Conservation (phyloP, 148 eudicot genomes). For the Cornus controversa region DNA sequence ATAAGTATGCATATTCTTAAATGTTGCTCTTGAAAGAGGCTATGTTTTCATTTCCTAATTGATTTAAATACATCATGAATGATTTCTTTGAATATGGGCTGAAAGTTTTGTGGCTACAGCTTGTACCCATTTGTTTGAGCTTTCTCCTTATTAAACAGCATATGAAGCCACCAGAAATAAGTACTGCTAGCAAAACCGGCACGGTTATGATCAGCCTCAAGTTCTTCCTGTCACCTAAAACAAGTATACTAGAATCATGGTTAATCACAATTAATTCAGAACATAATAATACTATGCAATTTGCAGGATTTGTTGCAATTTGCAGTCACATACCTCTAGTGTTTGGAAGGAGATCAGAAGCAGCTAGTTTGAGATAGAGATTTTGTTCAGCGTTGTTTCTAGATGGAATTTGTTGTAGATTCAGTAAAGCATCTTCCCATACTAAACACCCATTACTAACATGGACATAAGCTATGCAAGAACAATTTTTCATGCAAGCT, state of each 20-base stretch:
- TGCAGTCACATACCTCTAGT: constrained; percentile 9
- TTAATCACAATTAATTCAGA: background rate
- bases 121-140: constrained; percentile 7
- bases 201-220: constrained; percentile 4
- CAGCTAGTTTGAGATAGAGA: constrained; percentile 14
- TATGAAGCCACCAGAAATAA: constrained; percentile 1
- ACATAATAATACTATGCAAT: too few relatives aligned
- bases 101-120: background rate
- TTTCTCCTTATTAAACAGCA: constrained; percentile 5
- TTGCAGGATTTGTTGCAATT: too few relatives aligned
- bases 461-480: constrained; percentile 22
- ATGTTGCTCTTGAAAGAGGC: too few relatives aligned
- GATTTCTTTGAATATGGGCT: background rate
- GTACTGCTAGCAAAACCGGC: constrained; percentile 10
- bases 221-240: constrained; percentile 9
- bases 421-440: constrained; percentile 14
- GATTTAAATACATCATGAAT: background rate
- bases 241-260: background rate
- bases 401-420: background rate
- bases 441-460: constrained; percentile 1
- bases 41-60: too few relatives aligned
- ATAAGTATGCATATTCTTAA: too few relatives aligned
- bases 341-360: constrained; percentile 13
- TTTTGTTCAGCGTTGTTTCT: background rate
- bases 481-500: constrained; percentile 18